These are phyloP conservation scores for Massospora cicadina DNA, from an alignment of 371 early-diverging fungal genomes.

Conservation along the genomic window DNA sequence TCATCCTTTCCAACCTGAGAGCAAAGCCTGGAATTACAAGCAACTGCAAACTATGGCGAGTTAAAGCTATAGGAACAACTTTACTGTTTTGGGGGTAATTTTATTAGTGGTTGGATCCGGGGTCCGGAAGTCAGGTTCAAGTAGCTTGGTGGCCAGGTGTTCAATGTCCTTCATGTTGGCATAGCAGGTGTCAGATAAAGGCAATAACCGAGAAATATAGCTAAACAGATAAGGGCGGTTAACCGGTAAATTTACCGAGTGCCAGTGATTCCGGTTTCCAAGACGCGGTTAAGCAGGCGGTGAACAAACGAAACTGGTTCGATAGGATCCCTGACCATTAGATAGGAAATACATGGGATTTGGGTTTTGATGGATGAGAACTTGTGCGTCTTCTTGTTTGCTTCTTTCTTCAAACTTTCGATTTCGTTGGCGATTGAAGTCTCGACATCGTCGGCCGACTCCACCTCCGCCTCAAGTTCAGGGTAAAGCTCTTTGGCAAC, in stretches of 20 bases:
- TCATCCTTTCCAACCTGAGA: slow-evolving; percentile 31
- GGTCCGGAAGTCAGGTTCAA: slow-evolving; percentile 32
- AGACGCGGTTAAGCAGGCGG: slow-evolving; percentile 33
- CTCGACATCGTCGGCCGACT: background rate
- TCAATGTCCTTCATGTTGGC: slow-evolving; percentile 36
- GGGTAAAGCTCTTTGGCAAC: slow-evolving; percentile 4
- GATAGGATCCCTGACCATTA: slow-evolving; percentile 16
- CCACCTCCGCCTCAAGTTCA: background rate
- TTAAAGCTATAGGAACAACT: background rate
- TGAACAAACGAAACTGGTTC: slow-evolving; percentile 41
- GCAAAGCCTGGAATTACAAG: slow-evolving; percentile 41
- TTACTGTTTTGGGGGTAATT: background rate
- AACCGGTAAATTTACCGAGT: slow-evolving; percentile 24
- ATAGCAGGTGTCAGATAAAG: slow-evolving; percentile 36
- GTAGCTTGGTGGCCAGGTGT: slow-evolving; percentile 25
- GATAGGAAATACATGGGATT: background rate
- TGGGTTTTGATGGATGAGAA: background rate
- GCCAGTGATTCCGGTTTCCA: slow-evolving; percentile 28
- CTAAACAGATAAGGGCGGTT: slow-evolving; percentile 13
- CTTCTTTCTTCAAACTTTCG: background rate
- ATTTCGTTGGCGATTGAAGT: background rate
- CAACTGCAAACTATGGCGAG: slow-evolving; percentile 38
- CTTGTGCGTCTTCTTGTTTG: background rate
- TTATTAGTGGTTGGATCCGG: slow-evolving; percentile 16
- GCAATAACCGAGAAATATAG: slow-evolving; percentile 38